Conservation (phyloP, 129 eudicot species). For the Centrapalus pauciflorus region DNA sequence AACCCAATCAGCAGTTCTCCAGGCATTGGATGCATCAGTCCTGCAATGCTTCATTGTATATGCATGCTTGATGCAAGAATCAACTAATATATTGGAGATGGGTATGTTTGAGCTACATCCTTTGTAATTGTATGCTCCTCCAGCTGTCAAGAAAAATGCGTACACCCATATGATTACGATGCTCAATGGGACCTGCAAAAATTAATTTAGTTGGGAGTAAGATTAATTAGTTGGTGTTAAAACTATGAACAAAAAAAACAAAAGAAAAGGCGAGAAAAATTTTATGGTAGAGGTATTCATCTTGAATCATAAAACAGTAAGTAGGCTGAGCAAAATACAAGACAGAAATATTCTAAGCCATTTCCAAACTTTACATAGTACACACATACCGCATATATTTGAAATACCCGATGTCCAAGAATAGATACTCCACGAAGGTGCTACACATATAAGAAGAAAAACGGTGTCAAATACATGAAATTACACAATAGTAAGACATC, state of each 20-base stretch:
- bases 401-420: constrained; percentile 66
- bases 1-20: constrained; percentile 88
- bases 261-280: background rate
- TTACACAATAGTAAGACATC: background rate
- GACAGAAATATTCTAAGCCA: background rate
- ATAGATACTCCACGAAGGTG: constrained; percentile 79
- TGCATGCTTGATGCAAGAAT: constrained; percentile 82
- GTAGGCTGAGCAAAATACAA: background rate
- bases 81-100: constrained; percentile 61
- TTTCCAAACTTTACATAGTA: background rate
- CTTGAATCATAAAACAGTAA: no score
- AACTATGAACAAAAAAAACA: background rate
- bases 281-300: constrained; percentile 3
- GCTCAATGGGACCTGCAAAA: constrained; percentile 82
- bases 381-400: constrained; percentile 76
- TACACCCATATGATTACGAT: constrained; percentile 73
- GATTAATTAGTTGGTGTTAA: background rate
- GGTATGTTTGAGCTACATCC: constrained; percentile 82
- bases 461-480: background rate
- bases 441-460: constrained; percentile 41
- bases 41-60: constrained; percentile 95
- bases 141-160: constrained; percentile 91
- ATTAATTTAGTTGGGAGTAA: background rate
- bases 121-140: constrained; percentile 85
- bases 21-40: constrained; percentile 83